A percentile compares a stretch with the other conserved stretches of the same genome.
Evolutionary conservation across 2,329 filamentous ascomycete species (phyloP).

Genomic region (Fusarium sp.): DNA sequence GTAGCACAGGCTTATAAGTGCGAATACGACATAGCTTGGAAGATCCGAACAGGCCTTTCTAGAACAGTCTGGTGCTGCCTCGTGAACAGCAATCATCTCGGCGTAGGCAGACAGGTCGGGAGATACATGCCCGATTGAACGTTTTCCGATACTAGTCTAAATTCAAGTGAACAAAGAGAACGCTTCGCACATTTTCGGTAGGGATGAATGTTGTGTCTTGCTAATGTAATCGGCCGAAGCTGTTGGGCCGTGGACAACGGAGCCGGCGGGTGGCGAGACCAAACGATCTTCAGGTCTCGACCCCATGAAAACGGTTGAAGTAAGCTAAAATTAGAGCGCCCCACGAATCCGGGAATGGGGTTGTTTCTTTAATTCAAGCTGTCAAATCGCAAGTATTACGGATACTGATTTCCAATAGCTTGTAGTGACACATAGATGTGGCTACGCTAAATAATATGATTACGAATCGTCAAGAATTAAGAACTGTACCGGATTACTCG

Average conservation of each 20-base stretch:
- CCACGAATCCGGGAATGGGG: constrained; percentile 17
- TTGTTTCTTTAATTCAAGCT: not conserved
- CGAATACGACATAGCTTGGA: too few species aligned
- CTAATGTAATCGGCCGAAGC: constrained; percentile 37
- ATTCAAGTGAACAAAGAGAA: not conserved
- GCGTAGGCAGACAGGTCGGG: too few species aligned
- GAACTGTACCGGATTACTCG: not conserved
- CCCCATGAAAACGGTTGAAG: constrained; percentile 39
- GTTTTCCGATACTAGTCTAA: too few species aligned
- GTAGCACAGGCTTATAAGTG: too few species aligned
- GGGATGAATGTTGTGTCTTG: not conserved
- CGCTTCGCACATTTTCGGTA: too few species aligned
- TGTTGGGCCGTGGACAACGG: constrained; percentile 24
- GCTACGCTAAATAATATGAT: not conserved
- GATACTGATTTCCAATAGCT: not conserved
- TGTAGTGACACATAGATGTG: not conserved
- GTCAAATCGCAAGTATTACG: not conserved
- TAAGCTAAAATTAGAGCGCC: constrained; percentile 39
- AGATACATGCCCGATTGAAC: too few species aligned
- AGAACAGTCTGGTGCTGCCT: too few species aligned
- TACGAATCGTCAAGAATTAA: not conserved
- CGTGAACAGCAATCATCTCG: too few species aligned
- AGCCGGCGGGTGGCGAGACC: constrained; percentile 40
- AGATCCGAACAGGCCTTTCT: too few species aligned
- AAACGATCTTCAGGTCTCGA: constrained; percentile 36